Percentiles rank a stretch among this genome's conserved stretches.
Conservation (phyloP, 345 rosid genomes). For the sweet orange (Citrus sinensis) region DNA sequence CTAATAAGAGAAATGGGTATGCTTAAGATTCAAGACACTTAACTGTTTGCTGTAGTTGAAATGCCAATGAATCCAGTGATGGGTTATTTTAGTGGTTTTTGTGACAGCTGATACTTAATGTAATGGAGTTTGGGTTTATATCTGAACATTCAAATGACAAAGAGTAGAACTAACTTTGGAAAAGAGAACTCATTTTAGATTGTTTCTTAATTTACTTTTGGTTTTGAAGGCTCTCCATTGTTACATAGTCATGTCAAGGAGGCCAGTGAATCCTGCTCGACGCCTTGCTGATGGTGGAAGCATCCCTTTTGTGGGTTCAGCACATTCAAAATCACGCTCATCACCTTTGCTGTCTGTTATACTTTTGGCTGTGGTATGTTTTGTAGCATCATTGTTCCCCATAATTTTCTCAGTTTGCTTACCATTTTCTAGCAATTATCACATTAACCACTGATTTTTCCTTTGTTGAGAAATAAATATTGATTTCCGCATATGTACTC, state of each 20-base stretch:
- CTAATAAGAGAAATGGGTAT: not conserved
- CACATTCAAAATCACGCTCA: constrained; percentile 53
- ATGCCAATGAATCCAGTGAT: not conserved
- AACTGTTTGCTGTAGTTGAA: not conserved
- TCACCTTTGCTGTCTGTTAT: constrained; percentile 45
- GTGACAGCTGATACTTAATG: not conserved
- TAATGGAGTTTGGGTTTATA: not conserved
- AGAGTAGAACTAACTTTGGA: not conserved
- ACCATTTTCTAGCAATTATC: not conserved
- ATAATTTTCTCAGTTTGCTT: not conserved
- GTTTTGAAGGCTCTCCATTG: constrained; percentile 11
- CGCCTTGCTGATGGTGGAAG: constrained; percentile 49
- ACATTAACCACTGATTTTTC: not conserved
- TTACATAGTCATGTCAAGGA: constrained; percentile 48
- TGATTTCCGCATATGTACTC: not conserved
- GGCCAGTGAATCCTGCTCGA: constrained; percentile 57
- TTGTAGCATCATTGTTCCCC: not conserved
- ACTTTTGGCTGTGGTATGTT: constrained; percentile 48
- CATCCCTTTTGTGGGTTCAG: constrained; percentile 43
- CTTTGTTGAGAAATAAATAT: not conserved
- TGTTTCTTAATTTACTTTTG: not conserved
- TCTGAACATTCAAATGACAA: not conserved
- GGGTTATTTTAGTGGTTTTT: not conserved
- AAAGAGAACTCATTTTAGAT: not conserved
- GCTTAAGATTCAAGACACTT: not conserved